phyloP scores from a whole-genome alignment of 768 basidiomycete genomes.

The Mycena venus region DNA sequence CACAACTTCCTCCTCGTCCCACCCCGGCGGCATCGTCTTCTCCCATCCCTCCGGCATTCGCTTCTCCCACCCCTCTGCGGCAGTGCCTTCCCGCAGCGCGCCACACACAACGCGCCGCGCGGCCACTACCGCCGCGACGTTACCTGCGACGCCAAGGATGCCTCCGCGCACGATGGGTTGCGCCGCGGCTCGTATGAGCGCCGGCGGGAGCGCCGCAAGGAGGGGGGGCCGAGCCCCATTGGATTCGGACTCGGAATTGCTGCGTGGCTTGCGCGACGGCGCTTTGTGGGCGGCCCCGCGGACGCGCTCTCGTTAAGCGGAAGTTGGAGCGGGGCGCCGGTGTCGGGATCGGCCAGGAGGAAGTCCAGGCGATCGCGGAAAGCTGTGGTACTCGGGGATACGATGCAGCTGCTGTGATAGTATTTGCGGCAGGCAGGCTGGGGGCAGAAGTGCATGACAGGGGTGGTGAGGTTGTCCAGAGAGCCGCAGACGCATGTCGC shows the following conservation, averaged over 20 bases:
- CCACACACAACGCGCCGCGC: constrained; percentile 64
- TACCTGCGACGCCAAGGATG: constrained; percentile 63
- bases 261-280: constrained; percentile 6
- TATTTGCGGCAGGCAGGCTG: constrained; percentile 60
- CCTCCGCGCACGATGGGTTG: constrained; percentile 69
- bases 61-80: constrained; percentile 23
- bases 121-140: constrained; percentile 58
- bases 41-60: constrained; percentile 60
- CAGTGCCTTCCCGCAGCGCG: constrained; percentile 36
- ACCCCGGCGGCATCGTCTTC: constrained; percentile 33
- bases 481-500: constrained; percentile 59
- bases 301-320: neutral
- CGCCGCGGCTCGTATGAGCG: constrained; percentile 59
- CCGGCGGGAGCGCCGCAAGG: constrained; percentile 47
- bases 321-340: neutral
- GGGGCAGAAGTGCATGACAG: constrained; percentile 70
- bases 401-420: constrained; percentile 65
- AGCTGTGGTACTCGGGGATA: constrained; percentile 16
- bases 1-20: constrained; percentile 11
- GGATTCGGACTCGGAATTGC: neutral
- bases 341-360: constrained; percentile 27
- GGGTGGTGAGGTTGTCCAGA: constrained; percentile 58
- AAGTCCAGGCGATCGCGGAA: constrained; percentile 27
- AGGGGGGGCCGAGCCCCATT: neutral
- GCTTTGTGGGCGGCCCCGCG: constrained; percentile 20